Evolutionary conservation across 306 rosid genomes (phyloP), one percentile per base, ranked within the genome.

Genomic region (Cicer pinnatifidum): DNA sequence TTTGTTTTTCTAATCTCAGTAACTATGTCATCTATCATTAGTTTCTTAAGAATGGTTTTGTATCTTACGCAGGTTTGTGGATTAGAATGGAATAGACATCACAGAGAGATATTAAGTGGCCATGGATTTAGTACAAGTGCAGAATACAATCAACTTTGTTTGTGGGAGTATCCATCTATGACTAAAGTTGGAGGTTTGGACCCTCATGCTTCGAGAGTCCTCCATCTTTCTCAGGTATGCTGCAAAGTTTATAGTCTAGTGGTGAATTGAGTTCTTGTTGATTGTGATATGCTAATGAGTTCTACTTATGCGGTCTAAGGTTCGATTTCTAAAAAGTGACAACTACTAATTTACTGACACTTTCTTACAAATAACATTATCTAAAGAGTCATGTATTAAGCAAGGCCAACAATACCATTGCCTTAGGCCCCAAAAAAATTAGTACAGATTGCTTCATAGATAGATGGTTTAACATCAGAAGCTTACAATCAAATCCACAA

Each of bases 151-250:
- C 89, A 84, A 78, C 86, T 91, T 28, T 86, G 83, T 75, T 51
- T 91, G 80, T 91, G 97, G 97, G 84, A 60, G 64, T 89, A 89
- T 80, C 95, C 95, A 9, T 87, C 95, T 37, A 89, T 91, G 92
- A 71, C 81, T 23, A 86, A 86, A 76, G 69, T 86, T 11, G 89
- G 89, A 82, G 69, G 64, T 75, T 80, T 87, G 79, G 84, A 72
- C 38, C 80, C 88, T 37, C 88, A 89, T 1, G 35, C 73, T 38
- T 78, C 89, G 39, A 73, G 97, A 91, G 72, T 91, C 78, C 89
- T 91, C 68, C 86, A 91, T 9, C 79, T 91, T 40, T 78, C 82
- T 63, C 97, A 89, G 97, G 92, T 91, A 67, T 28, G 35, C 35
- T 28, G 5, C 35, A 28, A 28, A 28, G 35, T 28, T 28, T 28